These are phyloP conservation scores for Epichloe aotearoae DNA, from an alignment of 2,329 filamentous ascomycete genomes.

Conservation along the genomic window DNA sequence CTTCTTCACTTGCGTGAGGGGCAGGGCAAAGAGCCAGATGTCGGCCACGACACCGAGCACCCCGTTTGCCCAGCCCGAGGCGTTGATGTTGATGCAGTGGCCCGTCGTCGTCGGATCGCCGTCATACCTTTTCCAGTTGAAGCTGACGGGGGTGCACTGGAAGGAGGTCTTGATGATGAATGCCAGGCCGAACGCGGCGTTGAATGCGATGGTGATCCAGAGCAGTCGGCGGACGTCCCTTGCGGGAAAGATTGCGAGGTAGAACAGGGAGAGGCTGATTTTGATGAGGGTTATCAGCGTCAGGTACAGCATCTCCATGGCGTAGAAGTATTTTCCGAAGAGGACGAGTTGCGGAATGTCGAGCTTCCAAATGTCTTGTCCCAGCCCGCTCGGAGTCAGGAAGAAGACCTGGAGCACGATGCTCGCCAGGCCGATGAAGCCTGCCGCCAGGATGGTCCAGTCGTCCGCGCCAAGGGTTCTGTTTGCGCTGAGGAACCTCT, in stretches of 20 bases:
- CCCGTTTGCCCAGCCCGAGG: slow-evolving; percentile 33
- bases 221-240: slow-evolving; percentile 20
- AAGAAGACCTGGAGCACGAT: slow-evolving; percentile 14
- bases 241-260: slow-evolving; percentile 32
- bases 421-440: slow-evolving; percentile 11
- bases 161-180: slow-evolving; percentile 28
- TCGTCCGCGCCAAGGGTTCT: slow-evolving; percentile 20
- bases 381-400: slow-evolving; percentile 22
- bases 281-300: slow-evolving; percentile 28
- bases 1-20: slow-evolving; percentile 26
- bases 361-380: slow-evolving; percentile 31
- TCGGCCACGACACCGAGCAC: slow-evolving; percentile 32
- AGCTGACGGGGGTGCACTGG: slow-evolving; percentile 31
- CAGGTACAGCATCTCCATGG: slow-evolving; percentile 28
- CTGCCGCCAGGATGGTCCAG: slow-evolving; percentile 15
- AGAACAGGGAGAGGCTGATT: slow-evolving; percentile 34
- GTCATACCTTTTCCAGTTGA: slow-evolving; percentile 26
- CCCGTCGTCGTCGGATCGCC: slow-evolving; percentile 30
- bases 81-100: slow-evolving; percentile 30
- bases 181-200: slow-evolving; percentile 19
- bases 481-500: slow-evolving; percentile 14
- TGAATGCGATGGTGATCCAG: slow-evolving; percentile 22
- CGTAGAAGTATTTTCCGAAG: slow-evolving; percentile 25
- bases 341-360: slow-evolving; percentile 21
- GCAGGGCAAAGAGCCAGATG: slow-evolving; percentile 31